Conservation (phyloP, 441 rosid species). For the Erodium trifolium region DNA sequence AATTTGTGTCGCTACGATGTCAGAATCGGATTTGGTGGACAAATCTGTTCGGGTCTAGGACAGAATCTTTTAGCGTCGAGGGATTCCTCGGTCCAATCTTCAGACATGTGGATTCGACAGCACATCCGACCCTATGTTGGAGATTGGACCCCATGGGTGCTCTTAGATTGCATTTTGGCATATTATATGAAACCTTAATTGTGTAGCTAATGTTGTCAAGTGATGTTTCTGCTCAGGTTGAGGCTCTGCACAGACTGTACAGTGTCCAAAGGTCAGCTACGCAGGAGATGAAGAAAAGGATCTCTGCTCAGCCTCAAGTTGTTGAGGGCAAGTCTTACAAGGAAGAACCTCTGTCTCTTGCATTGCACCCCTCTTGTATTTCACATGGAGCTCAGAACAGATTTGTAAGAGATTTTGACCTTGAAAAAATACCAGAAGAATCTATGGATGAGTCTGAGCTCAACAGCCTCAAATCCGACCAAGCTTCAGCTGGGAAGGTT, state of each 20-base stretch:
- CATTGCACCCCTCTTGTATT: constrained; percentile 5
- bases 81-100: no score
- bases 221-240: constrained; percentile 14
- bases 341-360: constrained; percentile 9
- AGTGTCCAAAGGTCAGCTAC: constrained; percentile 7
- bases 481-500: background rate
- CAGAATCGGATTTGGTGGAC: no score
- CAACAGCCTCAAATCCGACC: background rate
- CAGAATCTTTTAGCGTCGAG: no score
- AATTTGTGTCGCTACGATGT: no score
- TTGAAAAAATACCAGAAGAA: constrained; percentile 17
- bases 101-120: no score
- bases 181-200: background rate
- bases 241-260: constrained; percentile 15
- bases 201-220: background rate
- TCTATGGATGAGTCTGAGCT: constrained; percentile 12
- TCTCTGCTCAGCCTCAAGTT: background rate
- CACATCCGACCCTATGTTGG: no score
- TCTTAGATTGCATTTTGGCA: no score
- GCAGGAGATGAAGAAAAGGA: constrained; percentile 9
- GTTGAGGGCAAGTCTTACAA: constrained; percentile 14
- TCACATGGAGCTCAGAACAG: background rate
- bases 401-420: constrained; percentile 13
- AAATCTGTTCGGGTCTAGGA: no score
- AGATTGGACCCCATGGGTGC: no score